phyloP scores from a whole-genome alignment of 2,329 filamentous ascomycete species.

The Sodiomyces alkalinus region DNA sequence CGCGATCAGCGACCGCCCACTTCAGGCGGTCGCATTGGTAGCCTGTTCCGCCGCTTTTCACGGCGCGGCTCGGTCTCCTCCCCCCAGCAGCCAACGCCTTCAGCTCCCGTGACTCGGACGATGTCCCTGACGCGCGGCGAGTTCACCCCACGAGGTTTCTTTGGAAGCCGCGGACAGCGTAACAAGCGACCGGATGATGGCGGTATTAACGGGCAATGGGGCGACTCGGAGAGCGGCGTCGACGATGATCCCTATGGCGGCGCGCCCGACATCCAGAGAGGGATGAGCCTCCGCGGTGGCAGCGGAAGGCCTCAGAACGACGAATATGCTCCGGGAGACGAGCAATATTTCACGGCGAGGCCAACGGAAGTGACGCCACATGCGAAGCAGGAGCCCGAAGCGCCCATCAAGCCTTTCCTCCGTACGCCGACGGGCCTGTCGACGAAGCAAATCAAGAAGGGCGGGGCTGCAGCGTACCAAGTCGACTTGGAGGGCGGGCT shows the following conservation, averaged over 20 bases:
- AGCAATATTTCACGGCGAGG: constrained; percentile 33
- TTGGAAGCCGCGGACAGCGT: constrained; percentile 26
- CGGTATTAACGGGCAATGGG: constrained; percentile 41
- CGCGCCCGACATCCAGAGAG: constrained; percentile 4
- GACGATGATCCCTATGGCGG: constrained; percentile 15
- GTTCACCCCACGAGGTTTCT: constrained; percentile 24
- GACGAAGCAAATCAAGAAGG: constrained; percentile 40
- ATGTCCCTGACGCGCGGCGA: constrained; percentile 45
- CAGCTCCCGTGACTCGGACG: constrained; percentile 36
- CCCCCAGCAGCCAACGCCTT: no score
- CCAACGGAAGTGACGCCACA: constrained; percentile 3
- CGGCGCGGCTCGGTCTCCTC: constrained; percentile 21
- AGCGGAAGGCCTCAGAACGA: constrained; percentile 17
- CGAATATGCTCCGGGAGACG: constrained; percentile 41
- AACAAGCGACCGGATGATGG: constrained; percentile 27
- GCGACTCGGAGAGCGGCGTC: constrained; percentile 26
- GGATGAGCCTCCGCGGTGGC: constrained; percentile 21
- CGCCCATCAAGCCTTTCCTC: constrained; percentile 33
- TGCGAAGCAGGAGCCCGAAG: constrained; percentile 4
- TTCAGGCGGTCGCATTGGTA: constrained; percentile 19
- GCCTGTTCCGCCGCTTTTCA: constrained; percentile 19
- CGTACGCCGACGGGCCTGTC: constrained; percentile 57
- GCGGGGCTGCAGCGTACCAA: constrained; percentile 29
- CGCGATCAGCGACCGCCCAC: constrained; percentile 32
- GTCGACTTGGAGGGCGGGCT: constrained; percentile 73